A percentile compares a stretch with the other conserved stretches of the same genome.
Evolutionary conservation across 495 filamentous ascomycete genomes (phyloP).

Genomic region (Penicillium daleae): DNA sequence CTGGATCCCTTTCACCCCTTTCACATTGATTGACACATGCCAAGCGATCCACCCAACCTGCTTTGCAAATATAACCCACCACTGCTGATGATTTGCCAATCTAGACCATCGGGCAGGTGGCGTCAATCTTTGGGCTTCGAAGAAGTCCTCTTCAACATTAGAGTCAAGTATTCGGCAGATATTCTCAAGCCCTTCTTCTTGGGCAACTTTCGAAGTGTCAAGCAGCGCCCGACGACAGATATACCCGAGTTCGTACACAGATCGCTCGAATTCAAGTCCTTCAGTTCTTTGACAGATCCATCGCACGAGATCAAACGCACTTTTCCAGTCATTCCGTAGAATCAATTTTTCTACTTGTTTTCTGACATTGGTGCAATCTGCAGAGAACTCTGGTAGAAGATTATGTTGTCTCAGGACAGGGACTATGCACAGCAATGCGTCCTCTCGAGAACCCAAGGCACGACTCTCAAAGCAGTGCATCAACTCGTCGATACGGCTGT

Average conservation of each 20-base stretch:
- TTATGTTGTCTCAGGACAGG: conserved; percentile 26
- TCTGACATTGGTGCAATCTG: conserved; percentile 23
- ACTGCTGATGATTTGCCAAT: conserved; percentile 1
- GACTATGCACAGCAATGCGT: conserved; percentile 43
- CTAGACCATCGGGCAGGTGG: conserved; percentile 19
- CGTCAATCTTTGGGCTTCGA: neutral
- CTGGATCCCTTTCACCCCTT: conserved; percentile 13
- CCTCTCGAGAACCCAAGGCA: conserved; percentile 37
- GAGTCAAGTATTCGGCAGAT: conserved; percentile 9
- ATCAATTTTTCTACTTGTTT: conserved; percentile 20
- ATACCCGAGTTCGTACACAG: conserved; percentile 33
- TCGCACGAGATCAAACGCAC: conserved; percentile 24
- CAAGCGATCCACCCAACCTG: conserved; percentile 40
- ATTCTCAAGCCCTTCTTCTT: conserved; percentile 18
- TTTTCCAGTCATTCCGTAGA: conserved; percentile 24
- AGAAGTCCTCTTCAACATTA: conserved; percentile 25
- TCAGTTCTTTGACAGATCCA: conserved; percentile 40
- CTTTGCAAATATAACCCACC: conserved; percentile 25
- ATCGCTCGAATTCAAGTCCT: conserved; percentile 30
- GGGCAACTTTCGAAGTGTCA: conserved; percentile 9
- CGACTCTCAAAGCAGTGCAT: conserved; percentile 29
- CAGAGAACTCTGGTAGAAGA: conserved; percentile 34
- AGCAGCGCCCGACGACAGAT: conserved; percentile 37
- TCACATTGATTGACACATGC: conserved; percentile 23
- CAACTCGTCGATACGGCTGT: conserved; percentile 31